Evolutionary conservation across 139 green algal genomes (phyloP).

Genomic region (Chlorella sp.): DNA sequence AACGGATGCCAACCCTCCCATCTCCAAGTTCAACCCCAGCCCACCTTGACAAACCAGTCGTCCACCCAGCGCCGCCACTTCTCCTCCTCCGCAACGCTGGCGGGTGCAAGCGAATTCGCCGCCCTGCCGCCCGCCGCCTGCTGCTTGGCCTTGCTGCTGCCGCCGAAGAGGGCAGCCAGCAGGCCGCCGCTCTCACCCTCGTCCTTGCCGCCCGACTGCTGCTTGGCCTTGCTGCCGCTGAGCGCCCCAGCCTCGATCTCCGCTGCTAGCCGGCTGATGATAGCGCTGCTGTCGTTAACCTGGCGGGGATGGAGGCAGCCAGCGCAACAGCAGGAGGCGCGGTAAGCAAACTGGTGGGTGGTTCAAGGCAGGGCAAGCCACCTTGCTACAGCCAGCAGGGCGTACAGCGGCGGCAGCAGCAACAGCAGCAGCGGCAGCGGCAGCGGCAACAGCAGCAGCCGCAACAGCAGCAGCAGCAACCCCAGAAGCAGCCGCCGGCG

Average conservation of each 20-base stretch:
- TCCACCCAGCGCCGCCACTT: constrained; percentile 95
- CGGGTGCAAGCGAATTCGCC: too few relatives aligned
- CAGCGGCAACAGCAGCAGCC: too few relatives aligned
- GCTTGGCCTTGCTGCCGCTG: constrained; percentile 21
- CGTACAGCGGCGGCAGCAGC: too few relatives aligned
- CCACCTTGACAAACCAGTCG: constrained; percentile 87
- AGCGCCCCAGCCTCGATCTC: constrained; percentile 58
- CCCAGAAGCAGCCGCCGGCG: too few relatives aligned
- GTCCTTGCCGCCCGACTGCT: constrained; percentile 16
- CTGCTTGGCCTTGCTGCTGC: constrained; percentile 4
- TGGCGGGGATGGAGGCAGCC: too few relatives aligned
- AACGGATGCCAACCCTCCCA: too few relatives aligned
- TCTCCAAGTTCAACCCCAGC: neutral
- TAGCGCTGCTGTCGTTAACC: constrained; percentile 84
- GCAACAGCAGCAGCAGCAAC: too few relatives aligned
- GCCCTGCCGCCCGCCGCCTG: neutral
- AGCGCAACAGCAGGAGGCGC: too few relatives aligned
- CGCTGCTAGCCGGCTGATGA: constrained; percentile 78
- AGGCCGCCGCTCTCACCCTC: neutral
- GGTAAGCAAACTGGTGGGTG: too few relatives aligned
- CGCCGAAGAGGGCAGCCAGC: constrained; percentile 4
- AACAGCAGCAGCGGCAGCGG: constrained; percentile 84
- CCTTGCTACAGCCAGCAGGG: too few relatives aligned
- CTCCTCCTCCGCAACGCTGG: constrained; percentile 55
- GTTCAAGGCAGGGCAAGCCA: too few relatives aligned